Evolutionary conservation across 371 early-diverging fungal genomes (phyloP).

Genomic region (Smittium mucronatum): DNA sequence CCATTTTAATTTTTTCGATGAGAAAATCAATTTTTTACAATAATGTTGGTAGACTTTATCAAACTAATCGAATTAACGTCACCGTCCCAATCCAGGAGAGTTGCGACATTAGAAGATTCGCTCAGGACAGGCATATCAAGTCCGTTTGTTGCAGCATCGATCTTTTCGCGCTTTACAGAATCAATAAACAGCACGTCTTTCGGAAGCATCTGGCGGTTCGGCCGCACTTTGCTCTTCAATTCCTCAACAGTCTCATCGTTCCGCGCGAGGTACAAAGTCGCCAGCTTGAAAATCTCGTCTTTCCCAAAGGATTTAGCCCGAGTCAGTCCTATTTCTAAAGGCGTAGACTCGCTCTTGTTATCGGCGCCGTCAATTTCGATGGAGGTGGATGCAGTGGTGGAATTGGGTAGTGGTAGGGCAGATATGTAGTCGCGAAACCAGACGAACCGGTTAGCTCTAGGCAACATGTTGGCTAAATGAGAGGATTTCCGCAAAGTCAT

Average conservation of each 20-base stretch:
- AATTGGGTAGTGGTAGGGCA: too few relatives aligned
- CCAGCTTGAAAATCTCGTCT: conserved; percentile 30
- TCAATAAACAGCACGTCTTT: conserved; percentile 27
- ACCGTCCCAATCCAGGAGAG: conserved; percentile 39
- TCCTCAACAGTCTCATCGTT: conserved; percentile 38
- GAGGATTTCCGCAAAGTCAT: conserved; percentile 26
- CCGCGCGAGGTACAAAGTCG: conserved; percentile 35
- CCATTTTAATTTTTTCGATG: too few relatives aligned
- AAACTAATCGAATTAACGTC: conserved; percentile 43
- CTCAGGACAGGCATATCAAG: conserved; percentile 37
- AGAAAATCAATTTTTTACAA: conserved; percentile 5
- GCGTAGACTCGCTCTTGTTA: too few relatives aligned
- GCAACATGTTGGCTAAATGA: conserved; percentile 18
- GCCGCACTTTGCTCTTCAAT: conserved; percentile 15
- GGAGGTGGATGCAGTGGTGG: too few relatives aligned
- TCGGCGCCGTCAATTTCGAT: too few relatives aligned
- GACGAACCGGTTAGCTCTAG: conserved; percentile 34
- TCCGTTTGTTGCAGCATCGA: conserved; percentile 29
- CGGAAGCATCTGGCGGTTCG: conserved; percentile 13
- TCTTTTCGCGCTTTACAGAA: conserved; percentile 12
- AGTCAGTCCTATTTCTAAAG: too few relatives aligned
- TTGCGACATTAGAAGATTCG: conserved; percentile 30
- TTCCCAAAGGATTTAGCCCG: conserved; percentile 18
- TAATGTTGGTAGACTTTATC: conserved; percentile 13
- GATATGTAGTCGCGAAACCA: conserved; percentile 40